Evolutionary conservation across 1,284 basidiomycete species (phyloP).

Genomic region (Mycena citricolor): DNA sequence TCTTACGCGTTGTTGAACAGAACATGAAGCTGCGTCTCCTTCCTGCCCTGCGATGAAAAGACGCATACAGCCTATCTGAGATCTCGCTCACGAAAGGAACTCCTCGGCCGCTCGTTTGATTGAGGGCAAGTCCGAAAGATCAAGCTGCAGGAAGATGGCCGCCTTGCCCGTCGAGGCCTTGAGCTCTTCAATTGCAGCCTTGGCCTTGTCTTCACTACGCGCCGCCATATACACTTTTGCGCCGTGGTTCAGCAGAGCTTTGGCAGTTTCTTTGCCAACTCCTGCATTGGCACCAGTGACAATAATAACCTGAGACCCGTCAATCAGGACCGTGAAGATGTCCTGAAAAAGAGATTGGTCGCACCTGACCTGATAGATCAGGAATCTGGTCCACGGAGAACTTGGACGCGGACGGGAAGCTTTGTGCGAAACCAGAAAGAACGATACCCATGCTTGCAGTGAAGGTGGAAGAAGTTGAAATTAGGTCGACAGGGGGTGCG

Average conservation of each 20-base stretch:
- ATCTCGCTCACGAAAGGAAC: constrained; percentile 35
- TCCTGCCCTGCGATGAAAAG: constrained; percentile 28
- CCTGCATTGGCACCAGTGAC: constrained; percentile 45
- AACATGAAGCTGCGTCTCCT: constrained; percentile 40
- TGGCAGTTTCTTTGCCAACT: constrained; percentile 37
- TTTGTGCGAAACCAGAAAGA: constrained; percentile 20
- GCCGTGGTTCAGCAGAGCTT: constrained; percentile 46
- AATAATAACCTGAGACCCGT: constrained; percentile 33
- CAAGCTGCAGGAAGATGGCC: constrained; percentile 50
- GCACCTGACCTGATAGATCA: constrained; percentile 36
- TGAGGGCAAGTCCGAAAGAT: constrained; percentile 52
- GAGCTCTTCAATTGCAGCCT: constrained; percentile 49
- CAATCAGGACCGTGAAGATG: background rate
- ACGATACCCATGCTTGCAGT: constrained; percentile 10
- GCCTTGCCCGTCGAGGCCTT: constrained; percentile 41
- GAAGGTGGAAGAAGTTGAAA: too few species aligned
- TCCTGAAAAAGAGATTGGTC: background rate
- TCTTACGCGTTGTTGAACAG: constrained; percentile 47
- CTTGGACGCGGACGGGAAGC: constrained; percentile 31
- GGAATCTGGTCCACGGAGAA: constrained; percentile 37
- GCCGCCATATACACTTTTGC: constrained; percentile 63
- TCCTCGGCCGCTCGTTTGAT: constrained; percentile 49
- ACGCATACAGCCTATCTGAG: background rate
- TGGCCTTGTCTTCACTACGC: constrained; percentile 43
- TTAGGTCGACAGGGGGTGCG: too few species aligned